Percentiles rank a stretch among this genome's conserved stretches.
Evolutionary conservation across 495 filamentous ascomycete species (phyloP).

Genomic region (Aspergillus biplanus): DNA sequence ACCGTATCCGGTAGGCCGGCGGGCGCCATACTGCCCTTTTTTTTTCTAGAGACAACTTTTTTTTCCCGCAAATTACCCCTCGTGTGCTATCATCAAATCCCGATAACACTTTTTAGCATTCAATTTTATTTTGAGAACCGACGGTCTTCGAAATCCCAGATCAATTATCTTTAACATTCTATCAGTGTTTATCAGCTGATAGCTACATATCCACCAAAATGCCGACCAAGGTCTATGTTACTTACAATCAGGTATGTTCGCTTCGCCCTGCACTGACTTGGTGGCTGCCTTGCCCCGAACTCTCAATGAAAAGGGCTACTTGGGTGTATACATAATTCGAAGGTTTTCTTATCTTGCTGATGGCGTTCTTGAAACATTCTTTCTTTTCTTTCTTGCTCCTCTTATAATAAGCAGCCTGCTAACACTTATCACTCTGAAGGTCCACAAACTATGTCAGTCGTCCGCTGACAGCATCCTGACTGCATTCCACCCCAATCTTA

Average conservation of each 20-base stretch:
- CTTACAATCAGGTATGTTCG: constrained; percentile 86
- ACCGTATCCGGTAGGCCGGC: constrained; percentile 3
- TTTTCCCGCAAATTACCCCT: constrained; percentile 19
- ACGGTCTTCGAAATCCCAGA: neutral
- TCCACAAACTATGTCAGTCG: constrained; percentile 94
- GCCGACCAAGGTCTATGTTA: constrained; percentile 90
- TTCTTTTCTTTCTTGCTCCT: neutral
- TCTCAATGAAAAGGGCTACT: neutral
- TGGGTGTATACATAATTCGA: neutral
- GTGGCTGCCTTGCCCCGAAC: neutral
- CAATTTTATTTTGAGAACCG: neutral
- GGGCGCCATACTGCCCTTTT: constrained; percentile 13
- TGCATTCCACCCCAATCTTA: constrained; percentile 87
- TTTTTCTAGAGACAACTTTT: constrained; percentile 17
- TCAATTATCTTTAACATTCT: constrained; percentile 12
- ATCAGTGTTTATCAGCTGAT: too few species aligned
- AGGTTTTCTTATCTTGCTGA: neutral
- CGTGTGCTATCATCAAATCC: constrained; percentile 12
- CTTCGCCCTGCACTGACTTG: constrained; percentile 2
- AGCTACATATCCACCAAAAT: constrained; percentile 52
- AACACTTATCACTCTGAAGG: constrained; percentile 53
- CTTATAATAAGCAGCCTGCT: constrained; percentile 19
- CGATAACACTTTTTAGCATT: neutral
- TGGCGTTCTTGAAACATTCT: neutral
- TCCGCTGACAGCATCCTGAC: constrained; percentile 79